Evolutionary conservation across 2,329 filamentous ascomycete genomes (phyloP), one percentile per base, ranked within the genome.

Genomic region (Sclerotinia trifoliorum): DNA sequence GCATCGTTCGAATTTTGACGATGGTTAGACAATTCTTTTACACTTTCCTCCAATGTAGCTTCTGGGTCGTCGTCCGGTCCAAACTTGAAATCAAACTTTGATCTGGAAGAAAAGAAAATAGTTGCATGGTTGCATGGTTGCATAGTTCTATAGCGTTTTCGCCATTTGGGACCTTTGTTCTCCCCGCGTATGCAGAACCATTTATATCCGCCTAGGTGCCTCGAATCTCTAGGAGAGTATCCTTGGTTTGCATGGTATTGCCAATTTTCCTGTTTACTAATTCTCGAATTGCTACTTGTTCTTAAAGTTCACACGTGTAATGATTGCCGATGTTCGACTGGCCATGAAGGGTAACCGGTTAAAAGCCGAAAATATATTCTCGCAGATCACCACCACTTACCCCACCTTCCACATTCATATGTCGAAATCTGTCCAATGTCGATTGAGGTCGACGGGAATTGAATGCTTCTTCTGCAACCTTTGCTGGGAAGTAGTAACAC

Each of bases 311-410:
- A 62, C 58, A 62, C 29, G 58, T 62, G 58, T n/a, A 39, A 21
- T 24, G 7, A 11, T 62, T 39, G 10, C 58, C 29, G 21, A 19
- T 26, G 24, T 51, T 62, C 58, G 13, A 62, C 58, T 62, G 46
- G 44, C 46, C 46, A 21, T 10, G 46, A 19, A 51, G 7, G 58
- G 51, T 51, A 35, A 35, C 35, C 35, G 35, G 35, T 35, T 35
- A 62, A 39, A 24, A 49, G 21, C 46, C 29, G 58, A 62, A 24
- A 35, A 57, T 17, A 62, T 62, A 11, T 62, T 19, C 15, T 29
- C 17, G 58, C 58, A 62, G 58, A 62, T 62, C 46, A 51, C 19
- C 29, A 57, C 13, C 32, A 42, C 13, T n/a, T 57, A 57, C 58
- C 57, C 58, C 46, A 62, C 58, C 46, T 39, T 62, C 46, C 46